Evolutionary conservation across 1,284 basidiomycete species (phyloP).

Genomic region (Fomitopsis palustris): DNA sequence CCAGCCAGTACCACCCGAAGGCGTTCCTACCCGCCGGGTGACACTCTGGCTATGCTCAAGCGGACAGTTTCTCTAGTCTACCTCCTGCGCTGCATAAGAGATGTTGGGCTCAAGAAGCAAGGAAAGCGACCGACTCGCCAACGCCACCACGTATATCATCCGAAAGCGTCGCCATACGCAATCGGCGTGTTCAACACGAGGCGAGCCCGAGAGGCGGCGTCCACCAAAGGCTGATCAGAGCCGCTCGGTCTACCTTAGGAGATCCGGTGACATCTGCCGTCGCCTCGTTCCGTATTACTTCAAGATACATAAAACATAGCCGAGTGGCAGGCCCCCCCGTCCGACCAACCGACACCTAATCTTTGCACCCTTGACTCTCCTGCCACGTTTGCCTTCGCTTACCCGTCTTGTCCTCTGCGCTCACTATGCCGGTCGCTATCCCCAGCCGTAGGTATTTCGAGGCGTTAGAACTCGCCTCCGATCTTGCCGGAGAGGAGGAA

Average conservation of each 20-base stretch:
- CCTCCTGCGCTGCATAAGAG: background rate
- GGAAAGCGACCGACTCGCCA: background rate
- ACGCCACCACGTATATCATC: background rate
- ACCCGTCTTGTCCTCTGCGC: slow-evolving; percentile 12
- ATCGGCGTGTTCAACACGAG: slow-evolving; percentile 23
- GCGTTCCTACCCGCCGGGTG: background rate
- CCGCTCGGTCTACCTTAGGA: slow-evolving; percentile 12
- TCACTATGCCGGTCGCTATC: slow-evolving; percentile 22
- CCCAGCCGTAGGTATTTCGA: slow-evolving; percentile 22
- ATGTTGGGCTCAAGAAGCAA: background rate
- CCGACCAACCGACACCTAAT: slow-evolving; percentile 4
- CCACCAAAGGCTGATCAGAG: slow-evolving; percentile 18
- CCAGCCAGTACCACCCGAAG: background rate
- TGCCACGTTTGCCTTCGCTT: slow-evolving; percentile 10
- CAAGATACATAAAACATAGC: slow-evolving; percentile 22
- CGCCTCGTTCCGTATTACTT: slow-evolving; percentile 26
- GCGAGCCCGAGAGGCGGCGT: slow-evolving; percentile 15
- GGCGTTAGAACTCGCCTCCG: slow-evolving; percentile 23
- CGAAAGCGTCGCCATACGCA: background rate
- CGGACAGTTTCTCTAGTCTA: background rate
- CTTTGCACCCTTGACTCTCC: slow-evolving; percentile 3
- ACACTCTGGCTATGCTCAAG: background rate
- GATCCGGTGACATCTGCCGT: slow-evolving; percentile 18
- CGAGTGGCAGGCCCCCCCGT: slow-evolving; percentile 11
- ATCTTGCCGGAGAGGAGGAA: slow-evolving; percentile 52